Percentiles rank a stretch among this genome's conserved stretches.
phyloP scores from a whole-genome alignment of 352 stramenopile species.

The Thalassiosira delicatula region DNA sequence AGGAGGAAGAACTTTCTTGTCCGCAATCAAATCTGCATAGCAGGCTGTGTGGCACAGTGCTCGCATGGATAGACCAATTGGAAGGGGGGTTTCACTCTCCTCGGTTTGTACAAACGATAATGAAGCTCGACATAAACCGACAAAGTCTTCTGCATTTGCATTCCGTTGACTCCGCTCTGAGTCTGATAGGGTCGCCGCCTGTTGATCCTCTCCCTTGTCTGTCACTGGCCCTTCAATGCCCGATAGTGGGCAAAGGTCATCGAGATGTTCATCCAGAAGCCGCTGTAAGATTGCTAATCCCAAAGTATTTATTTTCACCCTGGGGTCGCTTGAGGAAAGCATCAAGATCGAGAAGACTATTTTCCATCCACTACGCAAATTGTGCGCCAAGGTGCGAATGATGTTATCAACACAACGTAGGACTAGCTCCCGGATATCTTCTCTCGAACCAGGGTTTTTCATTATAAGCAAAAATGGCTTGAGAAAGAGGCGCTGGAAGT shows the following conservation, averaged over 20 bases:
- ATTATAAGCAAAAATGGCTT: constrained; percentile 91
- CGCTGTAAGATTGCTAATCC: constrained; percentile 83
- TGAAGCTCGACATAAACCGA: constrained; percentile 78
- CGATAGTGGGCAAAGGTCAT: constrained; percentile 71
- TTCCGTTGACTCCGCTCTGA: constrained; percentile 71
- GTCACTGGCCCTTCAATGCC: constrained; percentile 35
- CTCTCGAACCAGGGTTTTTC: constrained; percentile 74
- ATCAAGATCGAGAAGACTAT: constrained; percentile 85
- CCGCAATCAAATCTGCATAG: constrained; percentile 84
- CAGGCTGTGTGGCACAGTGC: constrained; percentile 84
- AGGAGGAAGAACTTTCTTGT: constrained; percentile 76
- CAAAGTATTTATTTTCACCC: constrained; percentile 77
- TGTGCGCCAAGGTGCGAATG: constrained; percentile 77
- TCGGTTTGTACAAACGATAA: constrained; percentile 80
- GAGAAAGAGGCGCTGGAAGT: constrained; percentile 99
- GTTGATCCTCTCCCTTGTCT: constrained; percentile 40
- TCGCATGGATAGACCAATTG: constrained; percentile 83
- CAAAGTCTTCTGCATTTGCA: constrained; percentile 83
- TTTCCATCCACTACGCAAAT: constrained; percentile 85
- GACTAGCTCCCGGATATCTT: constrained; percentile 83
- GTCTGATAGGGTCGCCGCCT: constrained; percentile 51
- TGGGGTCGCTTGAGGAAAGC: constrained; percentile 75
- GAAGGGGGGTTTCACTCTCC: constrained; percentile 63
- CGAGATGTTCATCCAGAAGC: constrained; percentile 82
- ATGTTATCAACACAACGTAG: constrained; percentile 85